Conservation (phyloP, 805 yeast genomes). For the Saccharomyces mikatae region DNA sequence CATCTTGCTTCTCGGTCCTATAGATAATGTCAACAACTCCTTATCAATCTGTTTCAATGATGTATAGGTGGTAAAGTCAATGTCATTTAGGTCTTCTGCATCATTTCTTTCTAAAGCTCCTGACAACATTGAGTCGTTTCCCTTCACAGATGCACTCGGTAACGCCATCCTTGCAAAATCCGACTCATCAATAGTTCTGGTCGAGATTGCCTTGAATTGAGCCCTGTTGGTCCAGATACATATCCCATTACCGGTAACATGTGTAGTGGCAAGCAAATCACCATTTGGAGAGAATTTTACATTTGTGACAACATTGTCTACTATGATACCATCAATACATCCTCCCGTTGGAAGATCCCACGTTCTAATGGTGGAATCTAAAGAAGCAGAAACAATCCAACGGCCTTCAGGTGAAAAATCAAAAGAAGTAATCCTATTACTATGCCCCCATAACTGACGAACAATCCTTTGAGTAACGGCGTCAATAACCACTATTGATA, state of each 20-base stretch:
- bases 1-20: constrained; percentile 71
- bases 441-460: constrained; percentile 83
- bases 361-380: constrained; percentile 84
- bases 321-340: constrained; percentile 82
- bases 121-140: constrained; percentile 60
- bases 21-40: constrained; percentile 61
- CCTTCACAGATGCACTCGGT: constrained; percentile 76
- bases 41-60: constrained; percentile 56
- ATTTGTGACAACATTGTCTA: constrained; percentile 72
- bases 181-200: constrained; percentile 66
- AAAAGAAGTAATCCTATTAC: constrained; percentile 75
- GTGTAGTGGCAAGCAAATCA: constrained; percentile 86
- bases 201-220: constrained; percentile 68
- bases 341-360: constrained; percentile 98
- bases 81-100: constrained; percentile 26
- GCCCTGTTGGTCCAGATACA: constrained; percentile 88
- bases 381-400: constrained; percentile 78
- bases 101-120: constrained; percentile 59
- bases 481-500: constrained; percentile 77
- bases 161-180: constrained; percentile 56
- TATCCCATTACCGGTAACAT: constrained; percentile 83
- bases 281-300: constrained; percentile 80
- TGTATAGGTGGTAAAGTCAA: constrained; percentile 34
- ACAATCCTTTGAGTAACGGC: constrained; percentile 72
- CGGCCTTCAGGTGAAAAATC: constrained; percentile 94